These are phyloP conservation scores for Cryphonectria naterciae DNA, from an alignment of 2,329 filamentous ascomycete genomes.

Conservation along the genomic window DNA sequence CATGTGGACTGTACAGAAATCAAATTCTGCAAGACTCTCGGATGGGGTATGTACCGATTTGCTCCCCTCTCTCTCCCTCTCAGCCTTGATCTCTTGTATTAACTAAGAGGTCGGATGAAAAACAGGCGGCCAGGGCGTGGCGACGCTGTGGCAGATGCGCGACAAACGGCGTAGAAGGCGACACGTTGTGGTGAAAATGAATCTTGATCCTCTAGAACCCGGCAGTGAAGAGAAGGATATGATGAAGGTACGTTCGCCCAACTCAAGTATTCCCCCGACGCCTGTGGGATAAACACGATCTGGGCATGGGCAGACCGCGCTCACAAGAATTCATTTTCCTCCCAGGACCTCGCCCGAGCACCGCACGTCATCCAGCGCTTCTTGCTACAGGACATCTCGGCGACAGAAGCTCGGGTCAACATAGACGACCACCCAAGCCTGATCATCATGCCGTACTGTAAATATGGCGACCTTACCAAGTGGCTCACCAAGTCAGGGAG, in stretches of 20 bases:
- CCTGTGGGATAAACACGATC: background rate
- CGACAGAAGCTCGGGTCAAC: background rate
- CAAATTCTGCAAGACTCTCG: background rate
- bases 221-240: background rate
- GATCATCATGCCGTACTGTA: conserved; percentile 14
- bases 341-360: conserved; percentile 9
- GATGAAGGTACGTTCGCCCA: background rate
- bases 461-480: background rate
- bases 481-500: background rate
- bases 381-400: background rate
- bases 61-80: background rate
- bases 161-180: background rate
- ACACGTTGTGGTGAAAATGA: background rate
- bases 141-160: background rate
- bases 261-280: background rate
- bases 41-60: background rate
- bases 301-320: background rate
- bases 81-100: background rate
- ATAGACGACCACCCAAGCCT: background rate
- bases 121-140: background rate
- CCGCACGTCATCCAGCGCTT: conserved; percentile 18
- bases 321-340: background rate
- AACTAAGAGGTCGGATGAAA: background rate
- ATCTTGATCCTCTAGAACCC: background rate
- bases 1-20: background rate